Evolutionary conservation across 2,329 filamentous ascomycete genomes (phyloP).

Genomic region (Neoscytalidium dimidiatum): DNA sequence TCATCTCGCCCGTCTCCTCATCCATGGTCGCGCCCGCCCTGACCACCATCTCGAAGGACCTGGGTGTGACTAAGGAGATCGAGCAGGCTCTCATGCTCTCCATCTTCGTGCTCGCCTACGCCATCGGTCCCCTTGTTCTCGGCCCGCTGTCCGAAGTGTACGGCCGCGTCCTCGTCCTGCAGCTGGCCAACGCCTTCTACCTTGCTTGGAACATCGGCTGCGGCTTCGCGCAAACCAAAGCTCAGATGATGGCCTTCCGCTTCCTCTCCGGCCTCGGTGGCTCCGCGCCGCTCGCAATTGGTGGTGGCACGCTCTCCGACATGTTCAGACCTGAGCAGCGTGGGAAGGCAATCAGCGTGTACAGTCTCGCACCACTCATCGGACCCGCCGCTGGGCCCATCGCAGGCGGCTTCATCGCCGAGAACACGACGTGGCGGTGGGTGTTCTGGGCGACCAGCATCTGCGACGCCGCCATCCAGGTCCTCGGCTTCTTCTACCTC

Average conservation of each 20-base stretch:
- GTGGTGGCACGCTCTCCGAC: constrained; percentile 50
- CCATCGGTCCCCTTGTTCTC: constrained; percentile 38
- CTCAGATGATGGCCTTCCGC: constrained; percentile 38
- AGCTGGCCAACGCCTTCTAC: constrained; percentile 36
- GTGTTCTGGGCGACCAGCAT: constrained; percentile 70
- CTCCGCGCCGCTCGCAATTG: constrained; percentile 41
- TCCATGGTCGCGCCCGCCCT: constrained; percentile 42
- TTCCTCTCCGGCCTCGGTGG: constrained; percentile 42
- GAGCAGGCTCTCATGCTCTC: constrained; percentile 36
- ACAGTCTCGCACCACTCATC: constrained; percentile 64
- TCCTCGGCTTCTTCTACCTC: constrained; percentile 62
- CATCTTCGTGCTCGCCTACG: constrained; percentile 40
- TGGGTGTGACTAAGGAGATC: constrained; percentile 33
- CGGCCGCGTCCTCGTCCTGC: constrained; percentile 35
- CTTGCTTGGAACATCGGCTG: constrained; percentile 42
- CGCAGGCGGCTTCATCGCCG: constrained; percentile 64
- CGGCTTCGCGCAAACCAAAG: constrained; percentile 39
- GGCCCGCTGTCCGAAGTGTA: constrained; percentile 39
- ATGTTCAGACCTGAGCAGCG: constrained; percentile 63
- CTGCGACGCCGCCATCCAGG: constrained; percentile 61
- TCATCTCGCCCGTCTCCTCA: constrained; percentile 41
- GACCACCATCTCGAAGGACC: constrained; percentile 31
- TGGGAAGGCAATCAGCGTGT: constrained; percentile 64
- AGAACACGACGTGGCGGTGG: constrained; percentile 71
- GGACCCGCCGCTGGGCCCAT: constrained; percentile 68